phyloP scores from a whole-genome alignment of 495 filamentous ascomycete species.

The Amphirosellinia nigrospora region DNA sequence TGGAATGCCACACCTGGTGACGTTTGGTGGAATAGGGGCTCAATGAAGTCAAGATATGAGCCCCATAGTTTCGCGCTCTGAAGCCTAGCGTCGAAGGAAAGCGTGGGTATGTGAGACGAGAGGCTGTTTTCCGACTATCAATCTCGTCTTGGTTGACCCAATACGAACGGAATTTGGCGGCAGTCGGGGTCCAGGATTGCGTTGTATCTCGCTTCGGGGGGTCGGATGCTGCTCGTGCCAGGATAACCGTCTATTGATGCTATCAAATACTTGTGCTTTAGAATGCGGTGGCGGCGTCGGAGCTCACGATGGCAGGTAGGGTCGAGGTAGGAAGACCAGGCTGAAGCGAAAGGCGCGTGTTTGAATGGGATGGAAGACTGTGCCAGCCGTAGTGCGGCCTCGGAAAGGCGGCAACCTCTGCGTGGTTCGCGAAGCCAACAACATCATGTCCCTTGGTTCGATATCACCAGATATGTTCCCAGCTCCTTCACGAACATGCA shows the following conservation, averaged over 20 bases:
- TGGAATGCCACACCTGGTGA: neutral
- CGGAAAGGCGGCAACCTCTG: conserved; percentile 41
- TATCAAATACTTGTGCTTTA: conserved; percentile 51
- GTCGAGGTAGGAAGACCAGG: conserved; percentile 50
- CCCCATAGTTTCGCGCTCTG: neutral
- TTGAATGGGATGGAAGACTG: conserved; percentile 42
- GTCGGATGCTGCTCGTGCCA: conserved; percentile 48
- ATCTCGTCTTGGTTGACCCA: conserved; percentile 25
- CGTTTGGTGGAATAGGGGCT: neutral
- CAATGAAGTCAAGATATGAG: neutral
- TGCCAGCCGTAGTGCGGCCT: conserved; percentile 28
- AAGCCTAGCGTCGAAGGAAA: neutral
- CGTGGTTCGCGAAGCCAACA: conserved; percentile 42
- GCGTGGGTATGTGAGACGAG: neutral
- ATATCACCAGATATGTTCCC: neutral
- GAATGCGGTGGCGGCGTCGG: conserved; percentile 44
- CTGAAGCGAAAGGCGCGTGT: conserved; percentile 54
- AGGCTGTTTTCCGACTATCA: conserved; percentile 14
- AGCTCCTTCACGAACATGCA: neutral
- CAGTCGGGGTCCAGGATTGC: conserved; percentile 42
- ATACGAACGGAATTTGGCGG: conserved; percentile 17
- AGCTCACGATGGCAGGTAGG: conserved; percentile 44
- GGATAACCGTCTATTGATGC: conserved; percentile 41
- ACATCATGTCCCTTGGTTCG: conserved; percentile 35
- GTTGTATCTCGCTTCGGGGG: conserved; percentile 44